Evolutionary conservation across 2,329 filamentous ascomycete genomes (phyloP).

Genomic region (Ascochyta viciae-villosae): DNA sequence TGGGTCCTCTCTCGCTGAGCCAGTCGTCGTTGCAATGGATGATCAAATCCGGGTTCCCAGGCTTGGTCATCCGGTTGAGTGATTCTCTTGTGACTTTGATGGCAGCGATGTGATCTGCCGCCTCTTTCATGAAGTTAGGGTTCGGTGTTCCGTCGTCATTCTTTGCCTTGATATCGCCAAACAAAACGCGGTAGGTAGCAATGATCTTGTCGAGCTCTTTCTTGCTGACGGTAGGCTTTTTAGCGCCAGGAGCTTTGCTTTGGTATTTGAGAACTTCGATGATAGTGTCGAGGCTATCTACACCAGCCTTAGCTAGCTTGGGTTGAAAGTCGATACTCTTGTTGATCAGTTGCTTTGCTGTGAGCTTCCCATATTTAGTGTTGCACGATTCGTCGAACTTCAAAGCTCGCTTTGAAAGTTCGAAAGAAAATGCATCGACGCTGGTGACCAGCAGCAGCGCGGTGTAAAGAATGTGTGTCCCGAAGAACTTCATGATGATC

Average conservation of each 20-base stretch:
- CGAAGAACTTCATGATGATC: slow-evolving; percentile 11
- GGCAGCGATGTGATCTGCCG: slow-evolving; percentile 6
- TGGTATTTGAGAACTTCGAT: slow-evolving; percentile 12
- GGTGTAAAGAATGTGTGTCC: slow-evolving; percentile 1
- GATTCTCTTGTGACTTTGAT: slow-evolving; percentile 17
- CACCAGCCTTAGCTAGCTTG: slow-evolving; percentile 14
- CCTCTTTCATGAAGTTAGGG: slow-evolving; percentile 9
- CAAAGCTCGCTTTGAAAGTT: slow-evolving; percentile 15
- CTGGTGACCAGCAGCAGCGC: slow-evolving; percentile 12
- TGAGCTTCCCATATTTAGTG: slow-evolving; percentile 18
- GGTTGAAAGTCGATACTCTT: slow-evolving; percentile 18
- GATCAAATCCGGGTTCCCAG: slow-evolving; percentile 10
- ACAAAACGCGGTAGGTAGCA: slow-evolving; percentile 17
- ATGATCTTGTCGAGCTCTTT: slow-evolving; percentile 12
- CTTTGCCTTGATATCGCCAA: slow-evolving; percentile 14
- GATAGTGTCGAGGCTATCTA: slow-evolving; percentile 9
- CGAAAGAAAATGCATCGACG: slow-evolving; percentile 9
- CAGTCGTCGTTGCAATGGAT: slow-evolving; percentile 24
- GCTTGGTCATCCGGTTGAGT: slow-evolving; percentile 12
- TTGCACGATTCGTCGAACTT: slow-evolving; percentile 16
- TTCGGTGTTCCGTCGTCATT: slow-evolving; percentile 7
- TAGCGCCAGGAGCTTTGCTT: slow-evolving; percentile 6
- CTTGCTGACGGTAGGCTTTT: slow-evolving; percentile 9
- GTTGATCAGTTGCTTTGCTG: slow-evolving; percentile 15
- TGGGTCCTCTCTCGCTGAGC: slow-evolving; percentile 11